Evolutionary conservation across 805 yeast species (phyloP).

Genomic region (Priceomyces fermenticarens): DNA sequence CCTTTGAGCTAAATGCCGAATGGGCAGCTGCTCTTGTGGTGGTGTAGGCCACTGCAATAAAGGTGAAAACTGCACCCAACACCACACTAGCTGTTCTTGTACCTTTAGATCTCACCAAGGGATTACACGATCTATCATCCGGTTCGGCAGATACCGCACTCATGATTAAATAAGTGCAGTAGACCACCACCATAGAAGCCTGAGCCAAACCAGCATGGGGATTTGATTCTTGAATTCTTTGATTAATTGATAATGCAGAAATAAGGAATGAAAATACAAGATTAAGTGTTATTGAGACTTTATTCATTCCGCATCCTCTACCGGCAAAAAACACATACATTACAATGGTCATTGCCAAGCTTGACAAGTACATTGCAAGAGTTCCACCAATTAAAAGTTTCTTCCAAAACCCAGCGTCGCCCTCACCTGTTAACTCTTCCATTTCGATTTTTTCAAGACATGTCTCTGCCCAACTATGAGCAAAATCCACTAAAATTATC

Average conservation of each 20-base stretch:
- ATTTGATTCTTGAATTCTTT: conserved; percentile 83
- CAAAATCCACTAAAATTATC: conserved; percentile 89
- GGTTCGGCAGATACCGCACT: conserved; percentile 96
- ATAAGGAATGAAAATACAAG: conserved; percentile 60
- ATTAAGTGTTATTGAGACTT: conserved; percentile 79
- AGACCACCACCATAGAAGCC: conserved; percentile 90
- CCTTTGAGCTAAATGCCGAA: conserved; percentile 38
- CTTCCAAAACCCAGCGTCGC: conserved; percentile 68
- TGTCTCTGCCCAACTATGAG: conserved; percentile 98
- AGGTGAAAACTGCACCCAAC: conserved; percentile 89
- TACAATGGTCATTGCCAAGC: conserved; percentile 66
- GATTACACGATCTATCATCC: conserved; percentile 89
- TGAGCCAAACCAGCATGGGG: conserved; percentile 97
- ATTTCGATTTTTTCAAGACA: conserved; percentile 89
- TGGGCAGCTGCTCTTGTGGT: conserved; percentile 93
- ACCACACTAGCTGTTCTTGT: conserved; percentile 87
- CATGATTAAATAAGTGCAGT: conserved; percentile 86
- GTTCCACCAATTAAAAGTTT: conserved; percentile 83
- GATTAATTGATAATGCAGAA: conserved; percentile 71
- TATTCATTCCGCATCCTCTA: conserved; percentile 82
- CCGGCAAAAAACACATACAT: conserved; percentile 85
- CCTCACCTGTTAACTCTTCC: conserved; percentile 54
- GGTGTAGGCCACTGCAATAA: conserved; percentile 93
- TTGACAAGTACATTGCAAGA: conserved; percentile 72
- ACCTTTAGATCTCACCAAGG: conserved; percentile 82